Evolutionary conservation across 306 rosid genomes (phyloP), one percentile per base, ranked within the genome.

Genomic region (Lupinus albus): DNA sequence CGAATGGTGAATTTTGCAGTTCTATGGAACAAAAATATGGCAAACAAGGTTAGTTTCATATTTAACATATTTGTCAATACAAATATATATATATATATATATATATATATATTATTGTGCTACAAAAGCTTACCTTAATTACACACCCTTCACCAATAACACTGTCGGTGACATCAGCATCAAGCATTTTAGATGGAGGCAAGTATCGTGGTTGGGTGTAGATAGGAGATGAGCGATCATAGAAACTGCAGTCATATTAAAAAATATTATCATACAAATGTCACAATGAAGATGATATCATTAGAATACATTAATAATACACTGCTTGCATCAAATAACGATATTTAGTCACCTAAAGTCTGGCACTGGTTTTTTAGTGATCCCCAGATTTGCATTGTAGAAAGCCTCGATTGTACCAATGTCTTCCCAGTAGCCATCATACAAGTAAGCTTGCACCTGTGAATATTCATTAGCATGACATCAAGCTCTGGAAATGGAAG

Each of bases 381-480:
- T 94, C 45, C 99, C 99, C 73, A 94, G 79, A 64, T 94, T 94
- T 32, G 99, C 97, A 82, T 94, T 90, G 64, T 90, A 94, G 84
- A 94, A 94, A 72, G 99, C 99, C 76, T 94, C 99, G 66, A 94
- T 94, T 21, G 99, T 94, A 80, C 99, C 97, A 54, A 94, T 94
- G 74, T 94, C 99, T 84, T 94, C 99, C 99, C 99, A 94, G 77
- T 94, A 94, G 68, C 99, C 99, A 78, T 94, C 99, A 62, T 88
- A 90, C 74, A 94, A 78, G 84, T 90, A 86, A 66, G 99, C 99
- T 86, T 94, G 99, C 66, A 94, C 97, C 99, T 94, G 61, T 2
- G n/a, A 45, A 68, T 55, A 64, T 50, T 68, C 35, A 71, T 21
- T 61, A 70, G 36, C 17, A 61, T 20, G 55, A 16, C 70, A 47